Evolutionary conservation across 1,284 basidiomycete species (phyloP).

Genomic region (Meira nashicola): DNA sequence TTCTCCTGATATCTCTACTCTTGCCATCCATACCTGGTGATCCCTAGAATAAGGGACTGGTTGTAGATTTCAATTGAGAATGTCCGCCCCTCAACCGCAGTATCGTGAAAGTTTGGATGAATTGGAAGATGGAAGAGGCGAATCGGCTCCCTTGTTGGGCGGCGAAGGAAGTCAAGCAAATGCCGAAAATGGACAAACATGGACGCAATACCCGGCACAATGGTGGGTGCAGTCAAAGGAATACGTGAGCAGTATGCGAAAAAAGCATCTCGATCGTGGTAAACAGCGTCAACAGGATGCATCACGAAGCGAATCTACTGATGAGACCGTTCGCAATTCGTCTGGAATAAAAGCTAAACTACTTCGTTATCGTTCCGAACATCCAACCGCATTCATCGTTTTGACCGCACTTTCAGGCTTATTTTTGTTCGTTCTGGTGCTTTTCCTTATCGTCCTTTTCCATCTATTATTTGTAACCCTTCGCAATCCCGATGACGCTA

Average conservation of each 20-base stretch:
- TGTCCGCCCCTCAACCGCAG: too few species aligned
- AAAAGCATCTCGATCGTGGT: not conserved
- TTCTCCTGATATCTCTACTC: too few species aligned
- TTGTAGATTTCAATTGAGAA: too few species aligned
- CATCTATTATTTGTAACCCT: slow-evolving; percentile 35
- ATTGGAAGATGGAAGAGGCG: not conserved
- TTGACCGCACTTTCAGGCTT: slow-evolving; percentile 22
- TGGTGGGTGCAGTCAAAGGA: not conserved
- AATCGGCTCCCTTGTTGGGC: slow-evolving; percentile 5
- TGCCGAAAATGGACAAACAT: not conserved
- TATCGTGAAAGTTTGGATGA: too few species aligned
- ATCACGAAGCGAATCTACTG: not conserved
- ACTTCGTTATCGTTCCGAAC: not conserved
- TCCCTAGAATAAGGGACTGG: too few species aligned
- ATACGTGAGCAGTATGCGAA: not conserved
- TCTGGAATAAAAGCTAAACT: not conserved
- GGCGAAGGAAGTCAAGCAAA: not conserved
- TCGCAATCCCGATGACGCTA: slow-evolving; percentile 25
- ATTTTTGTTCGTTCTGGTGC: slow-evolving; percentile 24
- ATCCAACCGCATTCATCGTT: not conserved
- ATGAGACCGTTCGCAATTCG: not conserved
- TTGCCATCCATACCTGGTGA: too few species aligned
- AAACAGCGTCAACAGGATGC: slow-evolving; percentile 1
- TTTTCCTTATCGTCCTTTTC: slow-evolving; percentile 23
- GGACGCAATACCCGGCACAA: slow-evolving; percentile 1